Evolutionary conservation across 1,139 yeast species (phyloP), one percentile per base, ranked within the genome.

Genomic region (Groenewaldozyma auringiensis): DNA sequence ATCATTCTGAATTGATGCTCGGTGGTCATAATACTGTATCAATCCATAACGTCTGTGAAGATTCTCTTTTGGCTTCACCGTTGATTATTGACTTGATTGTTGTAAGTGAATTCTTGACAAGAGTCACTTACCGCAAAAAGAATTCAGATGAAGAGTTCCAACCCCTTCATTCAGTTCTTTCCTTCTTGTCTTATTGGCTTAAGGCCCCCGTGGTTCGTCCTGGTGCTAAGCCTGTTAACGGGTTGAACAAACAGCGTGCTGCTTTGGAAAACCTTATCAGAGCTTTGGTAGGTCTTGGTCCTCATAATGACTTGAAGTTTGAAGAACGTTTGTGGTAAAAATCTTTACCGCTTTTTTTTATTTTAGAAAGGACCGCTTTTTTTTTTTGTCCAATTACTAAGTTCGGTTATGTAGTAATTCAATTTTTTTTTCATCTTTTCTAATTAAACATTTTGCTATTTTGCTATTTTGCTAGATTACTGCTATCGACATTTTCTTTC

Each of bases 21-120:
- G 97, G 97, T 52, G 97, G 97, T 42, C 96, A 88, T 71, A 89
- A 88, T 72, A 83, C 92, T 65, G 84, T 89, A 55, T 81, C 94
- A 47, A 83, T 89, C 62, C 95, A 88, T 71, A 89, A 89, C 64
- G 95, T 89, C 37, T 89, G 97, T 68, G 97, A 89, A 70, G 97
- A 89, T 67, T 88, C 96, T 2, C 74, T 89, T 59, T 76, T 89
- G 65, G 97, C 97, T 31, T 84, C 96, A 21, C 97, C 97, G 44
- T 75, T 89, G 67, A 89, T 89, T 65, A 83, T 89, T 59, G 97
- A 89, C 66, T 75, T 89, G 68, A 86, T 87, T 46, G 83, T 89
- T 44, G 83, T 88, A 76, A 73, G 95, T 47, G 97, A 89, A 68
- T 87, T 89, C 68, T 75, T 87, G 62, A 78, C 89, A 45, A 81